Conservation (phyloP, 345 rosid species). For the Geranium rotundifolium region DNA sequence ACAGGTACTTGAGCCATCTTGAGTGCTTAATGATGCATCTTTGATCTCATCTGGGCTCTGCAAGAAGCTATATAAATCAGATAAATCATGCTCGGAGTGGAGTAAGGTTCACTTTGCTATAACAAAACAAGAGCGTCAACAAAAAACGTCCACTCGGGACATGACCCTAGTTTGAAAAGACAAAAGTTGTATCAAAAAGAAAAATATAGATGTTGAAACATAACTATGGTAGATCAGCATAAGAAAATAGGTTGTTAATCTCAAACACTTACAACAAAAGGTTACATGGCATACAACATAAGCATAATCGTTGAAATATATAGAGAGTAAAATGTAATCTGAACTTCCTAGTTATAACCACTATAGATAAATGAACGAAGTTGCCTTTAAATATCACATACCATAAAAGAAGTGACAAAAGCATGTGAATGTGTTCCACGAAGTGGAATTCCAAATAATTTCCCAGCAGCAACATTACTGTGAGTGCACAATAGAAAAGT, state of each 20-base stretch:
- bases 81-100: neutral
- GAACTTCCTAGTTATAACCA: neutral
- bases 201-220: neutral
- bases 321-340: neutral
- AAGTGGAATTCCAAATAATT: slow-evolving; percentile 83
- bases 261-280: neutral
- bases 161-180: neutral
- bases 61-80: slow-evolving; percentile 18
- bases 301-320: neutral
- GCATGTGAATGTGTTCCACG: slow-evolving; percentile 99
- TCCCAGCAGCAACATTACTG: slow-evolving; percentile 96
- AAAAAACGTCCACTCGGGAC: neutral
- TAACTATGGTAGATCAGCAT: neutral
- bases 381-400: slow-evolving; percentile 17
- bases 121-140: neutral
- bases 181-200: neutral
- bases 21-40: slow-evolving; percentile 47
- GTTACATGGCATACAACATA: neutral
- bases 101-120: neutral
- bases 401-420: slow-evolving; percentile 96
- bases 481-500: slow-evolving; percentile 5
- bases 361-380: neutral
- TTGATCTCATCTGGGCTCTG: slow-evolving; percentile 84
- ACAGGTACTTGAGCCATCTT: slow-evolving; percentile 56
- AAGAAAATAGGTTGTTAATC: neutral